These are phyloP conservation scores for Euphorbia celastroides DNA, from an alignment of 441 rosid genomes.

Conservation along the genomic window DNA sequence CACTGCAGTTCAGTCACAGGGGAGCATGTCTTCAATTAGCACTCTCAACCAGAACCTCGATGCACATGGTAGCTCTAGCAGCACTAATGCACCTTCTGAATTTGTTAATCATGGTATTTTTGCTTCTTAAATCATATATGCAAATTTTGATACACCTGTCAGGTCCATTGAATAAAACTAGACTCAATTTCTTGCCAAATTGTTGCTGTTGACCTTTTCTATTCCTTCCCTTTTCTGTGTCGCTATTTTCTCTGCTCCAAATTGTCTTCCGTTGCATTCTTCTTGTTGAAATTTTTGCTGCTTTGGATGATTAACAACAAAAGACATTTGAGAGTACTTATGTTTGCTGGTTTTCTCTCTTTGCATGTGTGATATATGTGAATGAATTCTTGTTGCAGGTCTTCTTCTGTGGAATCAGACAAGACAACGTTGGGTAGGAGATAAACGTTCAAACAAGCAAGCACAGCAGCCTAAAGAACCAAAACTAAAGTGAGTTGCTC, in stretches of 20 bases:
- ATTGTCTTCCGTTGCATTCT: not conserved
- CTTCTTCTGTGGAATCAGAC: constrained; percentile 67
- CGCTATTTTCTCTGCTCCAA: no score
- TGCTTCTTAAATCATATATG: constrained; percentile 5
- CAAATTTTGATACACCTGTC: constrained; percentile 4
- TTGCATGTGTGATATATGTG: no score
- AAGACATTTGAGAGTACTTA: not conserved
- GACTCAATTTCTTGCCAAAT: not conserved
- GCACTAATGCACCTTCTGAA: constrained; percentile 41
- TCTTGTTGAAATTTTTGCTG: not conserved
- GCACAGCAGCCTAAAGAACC: constrained; percentile 46
- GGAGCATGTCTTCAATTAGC: constrained; percentile 53
- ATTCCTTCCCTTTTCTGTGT: not conserved
- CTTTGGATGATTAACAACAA: not conserved
- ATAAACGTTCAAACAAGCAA: constrained; percentile 33
- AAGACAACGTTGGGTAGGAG: constrained; percentile 72
- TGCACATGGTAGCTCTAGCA: constrained; percentile 42
- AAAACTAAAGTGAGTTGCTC: constrained; percentile 56
- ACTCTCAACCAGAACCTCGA: constrained; percentile 35
- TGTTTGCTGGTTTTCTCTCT: no score
- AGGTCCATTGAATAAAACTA: not conserved
- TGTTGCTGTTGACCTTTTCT: not conserved
- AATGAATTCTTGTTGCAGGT: constrained; percentile 40
- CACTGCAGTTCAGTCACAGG: constrained; percentile 47
- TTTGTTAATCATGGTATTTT: constrained; percentile 76